Evolutionary conservation across 2,329 filamentous ascomycete species (phyloP), one percentile per base, ranked within the genome.

Genomic region (Trichoderma sp.): DNA sequence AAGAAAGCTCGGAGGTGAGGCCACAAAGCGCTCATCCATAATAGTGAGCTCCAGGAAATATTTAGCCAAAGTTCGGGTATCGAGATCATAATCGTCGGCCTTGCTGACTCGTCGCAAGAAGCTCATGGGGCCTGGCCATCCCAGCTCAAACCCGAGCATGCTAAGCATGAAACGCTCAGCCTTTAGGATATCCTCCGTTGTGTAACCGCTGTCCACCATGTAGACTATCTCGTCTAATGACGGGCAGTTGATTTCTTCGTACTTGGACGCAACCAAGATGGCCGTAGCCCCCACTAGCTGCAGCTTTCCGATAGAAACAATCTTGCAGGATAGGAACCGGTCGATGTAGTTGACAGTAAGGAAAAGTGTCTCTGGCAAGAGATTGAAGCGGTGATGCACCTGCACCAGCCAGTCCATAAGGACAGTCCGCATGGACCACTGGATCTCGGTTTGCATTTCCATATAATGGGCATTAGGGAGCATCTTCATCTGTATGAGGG

Each of bases 41-140:
- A 98, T 91, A 47, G 94, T 97, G 70, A 98, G 89, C 81, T 99
- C 96, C 30, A 99, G 87, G 82, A 99, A 98, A 83, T 99, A 99
- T 84, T 99, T 99, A 77, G 96, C 94, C 70, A 99, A 85, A 6
- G 96, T 98, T 47, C 96, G 90, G 12, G 95, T 98, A 83, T 99
- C 95, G 61, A 97, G 86, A 79, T 99, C 95, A 79, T 98, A 99
- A 79, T 98, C 94, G 80, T 99, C 96, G 15, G 96, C 96, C 85
- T 98, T 98, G 90, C 95, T 98, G 82, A 98, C 96, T 71, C 95
- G 91, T 73, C 96, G 90, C 73, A 99, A 87, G 83, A 99, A 99
- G 84, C 94, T 98, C 95, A 99, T 98, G 1, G 96, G 96, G 57
- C 96, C 96, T n/a, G 96, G 96, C 92, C 94, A 98, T 67, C 96